A percentile compares a stretch with the other conserved stretches of the same genome.
These are phyloP conservation scores for Barbatosphaeria neglecta DNA, from an alignment of 495 filamentous ascomycete species.

Conservation along the genomic window DNA sequence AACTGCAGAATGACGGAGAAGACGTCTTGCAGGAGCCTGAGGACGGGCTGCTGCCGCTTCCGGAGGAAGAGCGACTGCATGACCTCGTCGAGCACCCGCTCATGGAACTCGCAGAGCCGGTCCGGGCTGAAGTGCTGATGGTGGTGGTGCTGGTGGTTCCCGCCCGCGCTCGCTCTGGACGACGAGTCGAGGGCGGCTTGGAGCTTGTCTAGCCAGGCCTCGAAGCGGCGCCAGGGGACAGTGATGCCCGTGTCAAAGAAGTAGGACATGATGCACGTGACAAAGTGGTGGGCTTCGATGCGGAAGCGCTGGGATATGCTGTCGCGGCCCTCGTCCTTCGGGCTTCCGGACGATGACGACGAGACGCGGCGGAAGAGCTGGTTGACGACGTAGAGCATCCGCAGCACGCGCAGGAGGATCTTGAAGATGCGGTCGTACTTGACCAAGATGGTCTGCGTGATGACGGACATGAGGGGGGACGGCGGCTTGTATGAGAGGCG, in stretches of 20 bases:
- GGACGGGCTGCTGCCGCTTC: conserved; percentile 56
- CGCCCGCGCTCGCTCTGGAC: no score
- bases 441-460: conserved; percentile 52
- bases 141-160: conserved; percentile 8
- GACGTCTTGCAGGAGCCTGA: conserved; percentile 66
- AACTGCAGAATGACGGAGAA: conserved; percentile 64
- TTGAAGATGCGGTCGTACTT: conserved; percentile 81
- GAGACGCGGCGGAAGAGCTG: conserved; percentile 49
- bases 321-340: conserved; percentile 14
- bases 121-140: conserved; percentile 42
- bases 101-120: conserved; percentile 57
- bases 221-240: conserved; percentile 58
- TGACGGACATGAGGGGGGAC: conserved; percentile 54
- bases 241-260: conserved; percentile 67
- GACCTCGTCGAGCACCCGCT: conserved; percentile 66
- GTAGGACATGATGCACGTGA: conserved; percentile 54
- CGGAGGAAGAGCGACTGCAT: conserved; percentile 61
- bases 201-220: conserved; percentile 49
- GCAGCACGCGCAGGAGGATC: conserved; percentile 59
- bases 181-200: conserved; percentile 37
- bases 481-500: conserved; percentile 77
- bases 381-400: conserved; percentile 70
- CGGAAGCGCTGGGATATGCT: conserved; percentile 49
- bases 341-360: background rate
- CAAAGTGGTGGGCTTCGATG: conserved; percentile 68